Conservation (phyloP, 352 stramenopile genomes). For the Phytophthora tubulina region DNA sequence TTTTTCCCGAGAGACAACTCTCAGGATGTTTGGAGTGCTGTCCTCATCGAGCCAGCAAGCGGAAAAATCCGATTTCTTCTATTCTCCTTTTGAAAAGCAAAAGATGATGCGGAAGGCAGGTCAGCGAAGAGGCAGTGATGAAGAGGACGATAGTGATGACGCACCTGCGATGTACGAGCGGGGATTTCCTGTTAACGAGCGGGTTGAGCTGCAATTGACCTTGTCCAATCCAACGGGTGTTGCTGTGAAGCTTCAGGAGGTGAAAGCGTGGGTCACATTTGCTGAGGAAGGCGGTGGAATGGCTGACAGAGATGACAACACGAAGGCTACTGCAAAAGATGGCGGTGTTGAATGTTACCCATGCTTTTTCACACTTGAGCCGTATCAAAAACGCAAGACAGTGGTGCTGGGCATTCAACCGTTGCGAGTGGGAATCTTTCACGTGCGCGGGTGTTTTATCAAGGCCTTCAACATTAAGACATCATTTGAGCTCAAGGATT, state of each 20-base stretch:
- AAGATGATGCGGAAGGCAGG: constrained; percentile 30
- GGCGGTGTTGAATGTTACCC: constrained; percentile 67
- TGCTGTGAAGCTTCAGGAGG: constrained; percentile 66
- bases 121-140: constrained; percentile 9
- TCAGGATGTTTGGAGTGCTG: constrained; percentile 48
- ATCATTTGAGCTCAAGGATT: constrained; percentile 47
- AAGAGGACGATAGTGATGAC: constrained; percentile 29
- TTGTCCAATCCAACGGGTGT: constrained; percentile 80
- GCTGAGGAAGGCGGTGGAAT: constrained; percentile 11
- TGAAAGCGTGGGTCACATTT: constrained; percentile 61
- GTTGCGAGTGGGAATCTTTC: constrained; percentile 50
- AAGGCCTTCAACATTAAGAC: constrained; percentile 72
- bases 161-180: constrained; percentile 44
- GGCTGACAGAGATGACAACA: not conserved
- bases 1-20: constrained; percentile 43
- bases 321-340: constrained; percentile 4
- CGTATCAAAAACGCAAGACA: constrained; percentile 63
- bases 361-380: constrained; percentile 51
- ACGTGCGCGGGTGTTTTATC: constrained; percentile 68
- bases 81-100: constrained; percentile 70
- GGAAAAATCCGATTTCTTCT: constrained; percentile 61
- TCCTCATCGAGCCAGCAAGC: constrained; percentile 26
- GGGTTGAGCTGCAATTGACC: constrained; percentile 62
- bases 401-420: constrained; percentile 63
- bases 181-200: constrained; percentile 65